Conservation (phyloP, 768 basidiomycete genomes). For the Favolaschia claudopus region DNA sequence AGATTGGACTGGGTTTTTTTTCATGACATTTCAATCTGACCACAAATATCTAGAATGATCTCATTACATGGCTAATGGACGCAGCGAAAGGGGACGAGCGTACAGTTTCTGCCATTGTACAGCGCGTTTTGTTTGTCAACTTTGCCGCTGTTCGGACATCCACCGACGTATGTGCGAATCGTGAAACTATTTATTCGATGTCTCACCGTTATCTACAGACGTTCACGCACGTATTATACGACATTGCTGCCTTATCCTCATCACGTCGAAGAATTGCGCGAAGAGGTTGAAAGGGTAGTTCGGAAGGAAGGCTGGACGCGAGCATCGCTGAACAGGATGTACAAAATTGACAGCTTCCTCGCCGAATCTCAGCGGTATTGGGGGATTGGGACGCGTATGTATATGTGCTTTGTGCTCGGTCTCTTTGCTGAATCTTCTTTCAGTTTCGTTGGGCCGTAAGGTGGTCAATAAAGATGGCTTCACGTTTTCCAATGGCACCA, state of each 20-base stretch:
- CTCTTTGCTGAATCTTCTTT: neutral
- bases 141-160: neutral
- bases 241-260: neutral
- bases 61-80: constrained; percentile 6
- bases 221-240: constrained; percentile 8
- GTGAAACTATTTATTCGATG: too few species aligned
- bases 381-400: neutral
- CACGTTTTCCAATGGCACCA: constrained; percentile 44
- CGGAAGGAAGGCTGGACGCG: constrained; percentile 1
- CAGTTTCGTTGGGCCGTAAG: constrained; percentile 37
- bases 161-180: too few species aligned
- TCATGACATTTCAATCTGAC: too few species aligned
- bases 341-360: constrained; percentile 4
- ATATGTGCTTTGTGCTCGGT: neutral
- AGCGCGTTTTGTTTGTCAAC: neutral
- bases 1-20: neutral
- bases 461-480: constrained; percentile 34
- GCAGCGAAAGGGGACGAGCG: neutral
- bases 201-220: constrained; percentile 1
- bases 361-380: constrained; percentile 8
- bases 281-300: constrained; percentile 1
- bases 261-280: neutral
- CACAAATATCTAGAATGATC: neutral
- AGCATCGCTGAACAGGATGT: neutral
- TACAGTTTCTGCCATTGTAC: neutral